Evolutionary conservation across 2,329 filamentous ascomycete genomes (phyloP).

Genomic region (Escovopsis sp.): DNA sequence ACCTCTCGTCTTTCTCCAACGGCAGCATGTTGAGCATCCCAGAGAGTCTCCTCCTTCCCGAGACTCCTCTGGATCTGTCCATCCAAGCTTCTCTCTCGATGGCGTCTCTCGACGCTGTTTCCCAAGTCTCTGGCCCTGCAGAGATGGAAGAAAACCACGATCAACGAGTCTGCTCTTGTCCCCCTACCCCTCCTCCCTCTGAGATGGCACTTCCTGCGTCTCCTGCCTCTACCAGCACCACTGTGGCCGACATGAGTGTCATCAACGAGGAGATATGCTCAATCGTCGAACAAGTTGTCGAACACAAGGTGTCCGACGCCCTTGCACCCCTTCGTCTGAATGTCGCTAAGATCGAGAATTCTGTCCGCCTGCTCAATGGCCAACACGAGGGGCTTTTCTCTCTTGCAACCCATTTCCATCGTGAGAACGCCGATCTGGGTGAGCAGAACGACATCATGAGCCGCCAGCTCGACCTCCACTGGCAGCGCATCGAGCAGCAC

Average conservation of each 20-base stretch:
- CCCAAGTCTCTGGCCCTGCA: not conserved
- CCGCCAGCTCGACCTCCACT: constrained; percentile 15
- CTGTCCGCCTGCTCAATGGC: constrained; percentile 2
- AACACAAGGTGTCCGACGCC: constrained; percentile 19
- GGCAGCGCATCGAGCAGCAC: constrained; percentile 9
- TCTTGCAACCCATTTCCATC: constrained; percentile 2
- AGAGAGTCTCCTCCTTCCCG: no score
- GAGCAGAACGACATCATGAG: constrained; percentile 14
- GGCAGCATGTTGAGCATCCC: no score
- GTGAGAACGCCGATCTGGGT: constrained; percentile 8
- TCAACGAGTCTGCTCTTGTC: no score
- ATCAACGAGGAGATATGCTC: constrained; percentile 13
- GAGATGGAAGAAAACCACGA: no score
- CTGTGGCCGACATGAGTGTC: constrained; percentile 4
- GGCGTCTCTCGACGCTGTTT: no score
- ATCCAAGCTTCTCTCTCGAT: no score
- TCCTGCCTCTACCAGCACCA: not conserved
- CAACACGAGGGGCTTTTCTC: constrained; percentile 2
- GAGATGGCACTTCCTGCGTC: constrained; percentile 5
- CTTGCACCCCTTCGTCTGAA: constrained; percentile 16
- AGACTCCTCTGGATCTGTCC: no score
- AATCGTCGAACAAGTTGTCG: constrained; percentile 17
- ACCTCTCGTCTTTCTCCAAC: no score
- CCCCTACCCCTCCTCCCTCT: no score
- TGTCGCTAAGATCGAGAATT: no score